phyloP scores from a whole-genome alignment of 2,329 filamentous ascomycete genomes.

The Tolypocladium pustulatum region DNA sequence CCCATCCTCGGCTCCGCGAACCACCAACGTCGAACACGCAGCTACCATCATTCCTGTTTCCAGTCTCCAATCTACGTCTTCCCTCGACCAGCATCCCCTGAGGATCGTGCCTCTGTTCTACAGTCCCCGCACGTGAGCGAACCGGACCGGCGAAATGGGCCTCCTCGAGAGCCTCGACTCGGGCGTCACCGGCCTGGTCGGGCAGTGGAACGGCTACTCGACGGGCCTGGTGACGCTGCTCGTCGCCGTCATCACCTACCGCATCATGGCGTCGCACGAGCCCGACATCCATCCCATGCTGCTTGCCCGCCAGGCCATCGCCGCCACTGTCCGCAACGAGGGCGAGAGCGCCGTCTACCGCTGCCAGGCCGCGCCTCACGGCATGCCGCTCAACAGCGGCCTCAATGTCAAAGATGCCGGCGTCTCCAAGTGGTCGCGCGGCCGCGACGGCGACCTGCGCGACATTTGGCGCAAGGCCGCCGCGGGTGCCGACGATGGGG shows the following conservation, averaged over 20 bases:
- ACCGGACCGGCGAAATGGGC: conserved; percentile 20
- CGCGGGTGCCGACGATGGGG: conserved; percentile 52
- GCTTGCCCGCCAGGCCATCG: conserved; percentile 71
- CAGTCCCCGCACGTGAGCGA: background rate
- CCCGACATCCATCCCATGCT: conserved; percentile 89
- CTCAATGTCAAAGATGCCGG: conserved; percentile 74
- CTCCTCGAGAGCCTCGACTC: conserved; percentile 57
- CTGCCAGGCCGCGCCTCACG: conserved; percentile 74
- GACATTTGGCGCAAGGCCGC: conserved; percentile 78
- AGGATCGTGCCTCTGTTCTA: background rate
- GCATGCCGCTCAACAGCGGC: conserved; percentile 67
- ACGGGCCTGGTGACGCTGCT: conserved; percentile 58
- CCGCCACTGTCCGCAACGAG: conserved; percentile 68
- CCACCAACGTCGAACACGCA: background rate
- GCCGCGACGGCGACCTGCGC: conserved; percentile 78
- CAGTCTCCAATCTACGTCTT: background rate
- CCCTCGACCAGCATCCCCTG: background rate
- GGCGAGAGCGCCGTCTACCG: conserved; percentile 81
- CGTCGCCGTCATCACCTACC: conserved; percentile 57
- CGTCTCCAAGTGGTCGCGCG: conserved; percentile 71
- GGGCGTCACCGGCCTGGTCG: conserved; percentile 55
- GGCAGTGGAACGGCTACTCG: conserved; percentile 75
- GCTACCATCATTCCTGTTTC: background rate
- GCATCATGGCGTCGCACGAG: conserved; percentile 60
- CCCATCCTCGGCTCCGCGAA: background rate